Evolutionary conservation across 805 yeast genomes (phyloP).

Genomic region (Torulaspora delbrueckii): DNA sequence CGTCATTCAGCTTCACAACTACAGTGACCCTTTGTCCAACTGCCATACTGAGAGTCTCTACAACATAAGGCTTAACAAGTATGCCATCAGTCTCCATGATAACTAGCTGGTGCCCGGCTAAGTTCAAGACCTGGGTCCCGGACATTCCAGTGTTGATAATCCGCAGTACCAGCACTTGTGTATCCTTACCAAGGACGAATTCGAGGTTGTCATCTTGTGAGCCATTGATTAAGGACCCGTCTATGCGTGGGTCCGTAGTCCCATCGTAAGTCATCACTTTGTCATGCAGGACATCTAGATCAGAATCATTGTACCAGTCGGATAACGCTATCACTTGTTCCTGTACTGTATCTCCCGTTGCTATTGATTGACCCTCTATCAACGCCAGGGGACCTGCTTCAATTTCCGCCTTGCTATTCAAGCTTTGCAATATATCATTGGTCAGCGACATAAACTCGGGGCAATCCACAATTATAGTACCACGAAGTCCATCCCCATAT

Average conservation of each 20-base stretch:
- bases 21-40: constrained; percentile 78
- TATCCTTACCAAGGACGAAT: constrained; percentile 40
- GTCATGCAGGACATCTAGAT: constrained; percentile 38
- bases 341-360: constrained; percentile 30
- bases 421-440: constrained; percentile 17
- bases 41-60: constrained; percentile 48
- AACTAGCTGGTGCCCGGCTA: constrained; percentile 50
- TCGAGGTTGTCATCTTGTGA: constrained; percentile 10
- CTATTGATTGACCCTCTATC: neutral
- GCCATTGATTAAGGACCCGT: constrained; percentile 28
- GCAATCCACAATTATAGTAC: constrained; percentile 53
- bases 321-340: constrained; percentile 50
- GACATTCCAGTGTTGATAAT: constrained; percentile 54
- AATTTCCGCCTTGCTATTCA: neutral
- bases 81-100: constrained; percentile 60
- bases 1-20: constrained; percentile 45
- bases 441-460: constrained; percentile 36
- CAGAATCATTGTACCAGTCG: constrained; percentile 55
- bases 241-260: constrained; percentile 27
- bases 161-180: constrained; percentile 43
- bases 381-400: constrained; percentile 1
- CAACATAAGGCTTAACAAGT: constrained; percentile 44
- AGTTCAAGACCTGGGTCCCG: constrained; percentile 49
- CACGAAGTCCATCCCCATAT: constrained; percentile 48
- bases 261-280: constrained; percentile 23